These are phyloP conservation scores for Coelastrella sp. DNA, from an alignment of 139 green algal genomes.

Conservation along the genomic window DNA sequence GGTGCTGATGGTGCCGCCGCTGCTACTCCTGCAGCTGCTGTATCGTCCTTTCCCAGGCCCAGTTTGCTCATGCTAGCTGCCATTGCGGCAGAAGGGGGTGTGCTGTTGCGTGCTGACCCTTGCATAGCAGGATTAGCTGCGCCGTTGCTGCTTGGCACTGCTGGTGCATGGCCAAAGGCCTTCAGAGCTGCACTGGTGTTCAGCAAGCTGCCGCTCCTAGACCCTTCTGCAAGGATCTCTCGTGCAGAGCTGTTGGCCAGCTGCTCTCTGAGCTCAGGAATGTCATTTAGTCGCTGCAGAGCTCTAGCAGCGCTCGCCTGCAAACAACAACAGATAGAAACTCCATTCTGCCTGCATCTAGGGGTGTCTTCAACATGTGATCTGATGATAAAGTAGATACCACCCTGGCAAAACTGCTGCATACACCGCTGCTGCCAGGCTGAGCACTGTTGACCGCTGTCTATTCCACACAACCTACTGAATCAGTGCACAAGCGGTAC, in stretches of 20 bases:
- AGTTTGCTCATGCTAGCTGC: background rate
- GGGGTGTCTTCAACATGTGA: too few relatives aligned
- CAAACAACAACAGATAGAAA: background rate
- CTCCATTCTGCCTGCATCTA: too few relatives aligned
- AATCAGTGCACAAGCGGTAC: too few relatives aligned
- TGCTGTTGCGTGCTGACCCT: background rate
- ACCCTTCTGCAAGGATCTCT: background rate
- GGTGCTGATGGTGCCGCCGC: too few relatives aligned
- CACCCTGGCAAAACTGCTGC: background rate
- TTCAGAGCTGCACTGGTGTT: background rate
- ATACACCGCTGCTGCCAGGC: background rate
- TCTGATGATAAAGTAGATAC: too few relatives aligned
- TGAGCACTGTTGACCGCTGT: background rate
- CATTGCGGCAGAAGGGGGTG: background rate
- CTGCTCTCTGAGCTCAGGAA: slow-evolving; percentile 46
- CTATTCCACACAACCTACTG: too few relatives aligned
- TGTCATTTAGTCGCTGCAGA: slow-evolving; percentile 53
- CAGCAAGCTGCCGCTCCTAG: slow-evolving; percentile 10
- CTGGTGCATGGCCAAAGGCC: background rate
- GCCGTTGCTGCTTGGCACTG: background rate
- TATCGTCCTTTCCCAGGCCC: background rate
- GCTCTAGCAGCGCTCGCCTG: slow-evolving; percentile 42
- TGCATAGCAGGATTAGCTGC: background rate
- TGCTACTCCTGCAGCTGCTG: too few relatives aligned
- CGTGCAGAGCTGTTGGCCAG: slow-evolving; percentile 18